Percentiles rank a stretch among this genome's conserved stretches.
phyloP scores from a whole-genome alignment of 1,284 basidiomycete genomes.

The Melampsora larici-populina region DNA sequence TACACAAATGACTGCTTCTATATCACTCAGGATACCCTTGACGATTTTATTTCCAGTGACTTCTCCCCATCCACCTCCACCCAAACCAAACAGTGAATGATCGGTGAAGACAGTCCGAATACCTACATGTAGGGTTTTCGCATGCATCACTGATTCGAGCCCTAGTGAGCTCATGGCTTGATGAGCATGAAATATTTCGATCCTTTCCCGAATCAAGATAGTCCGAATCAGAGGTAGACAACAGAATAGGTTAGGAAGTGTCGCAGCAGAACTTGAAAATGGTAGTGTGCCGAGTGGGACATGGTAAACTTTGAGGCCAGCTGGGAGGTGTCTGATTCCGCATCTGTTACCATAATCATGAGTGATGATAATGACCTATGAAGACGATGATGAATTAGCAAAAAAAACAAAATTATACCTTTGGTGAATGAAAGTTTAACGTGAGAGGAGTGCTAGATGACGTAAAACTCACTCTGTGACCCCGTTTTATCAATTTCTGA shows the following conservation, averaged over 20 bases:
- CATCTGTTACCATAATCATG: conserved; percentile 84
- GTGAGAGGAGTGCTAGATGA: neutral
- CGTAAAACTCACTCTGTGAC: conserved; percentile 69
- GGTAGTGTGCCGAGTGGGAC: conserved; percentile 78
- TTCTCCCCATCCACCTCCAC: conserved; percentile 83
- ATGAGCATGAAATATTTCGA: conserved; percentile 86
- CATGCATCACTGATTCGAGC: conserved; percentile 86
- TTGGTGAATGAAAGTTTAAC: no score
- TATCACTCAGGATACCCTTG: conserved; percentile 77
- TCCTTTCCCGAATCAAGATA: conserved; percentile 80
- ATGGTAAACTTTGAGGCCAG: conserved; percentile 85
- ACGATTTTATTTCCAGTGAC: conserved; percentile 88
- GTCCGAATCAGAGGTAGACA: conserved; percentile 85
- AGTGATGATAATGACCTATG: conserved; percentile 86
- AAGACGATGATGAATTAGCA: neutral
- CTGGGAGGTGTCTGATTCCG: conserved; percentile 83
- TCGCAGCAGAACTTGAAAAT: conserved; percentile 63
- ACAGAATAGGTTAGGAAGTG: conserved; percentile 88
- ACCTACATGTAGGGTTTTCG: conserved; percentile 53
- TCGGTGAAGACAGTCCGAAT: conserved; percentile 91
- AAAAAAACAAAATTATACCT: conserved; percentile 10
- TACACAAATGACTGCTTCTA: conserved; percentile 91
- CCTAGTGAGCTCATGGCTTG: conserved; percentile 83
- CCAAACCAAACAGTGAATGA: conserved; percentile 92
- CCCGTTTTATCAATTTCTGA: conserved; percentile 73